Evolutionary conservation across 108 stramenopile species (phyloP).

Genomic region (Cyclotella kingstonii): DNA sequence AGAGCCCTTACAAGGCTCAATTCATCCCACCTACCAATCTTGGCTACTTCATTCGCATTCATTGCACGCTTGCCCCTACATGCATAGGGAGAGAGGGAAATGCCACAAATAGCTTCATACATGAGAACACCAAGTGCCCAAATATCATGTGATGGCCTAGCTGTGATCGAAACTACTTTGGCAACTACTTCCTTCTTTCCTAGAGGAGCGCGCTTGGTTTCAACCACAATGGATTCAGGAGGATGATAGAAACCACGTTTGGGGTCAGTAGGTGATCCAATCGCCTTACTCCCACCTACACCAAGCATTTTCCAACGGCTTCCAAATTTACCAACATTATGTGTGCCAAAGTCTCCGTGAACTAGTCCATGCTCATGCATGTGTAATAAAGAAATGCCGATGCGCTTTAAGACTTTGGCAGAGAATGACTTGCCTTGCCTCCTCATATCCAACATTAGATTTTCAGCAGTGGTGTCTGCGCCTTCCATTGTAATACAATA

Average conservation of each 20-base stretch:
- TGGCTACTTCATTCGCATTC: constrained; percentile 63
- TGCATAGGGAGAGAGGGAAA: constrained; percentile 75
- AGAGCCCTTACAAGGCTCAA: constrained; percentile 66
- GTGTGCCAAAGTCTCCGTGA: constrained; percentile 87
- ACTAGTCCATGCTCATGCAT: constrained; percentile 88
- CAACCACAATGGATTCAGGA: constrained; percentile 76
- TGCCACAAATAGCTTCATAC: constrained; percentile 77
- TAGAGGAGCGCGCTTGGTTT: constrained; percentile 56
- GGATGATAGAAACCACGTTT: constrained; percentile 86
- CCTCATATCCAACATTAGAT: constrained; percentile 82
- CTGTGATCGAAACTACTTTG: constrained; percentile 64
- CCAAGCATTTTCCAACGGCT: constrained; percentile 83
- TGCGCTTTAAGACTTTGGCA: constrained; percentile 73
- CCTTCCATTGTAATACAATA: constrained; percentile 92
- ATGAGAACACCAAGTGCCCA: constrained; percentile 84
- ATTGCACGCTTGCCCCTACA: constrained; percentile 82
- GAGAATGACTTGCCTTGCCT: constrained; percentile 74
- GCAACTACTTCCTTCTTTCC: constrained; percentile 66
- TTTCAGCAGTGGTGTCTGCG: constrained; percentile 86
- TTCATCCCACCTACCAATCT: constrained; percentile 81
- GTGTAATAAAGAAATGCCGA: constrained; percentile 79
- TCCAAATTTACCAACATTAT: constrained; percentile 87
- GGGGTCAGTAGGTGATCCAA: constrained; percentile 75
- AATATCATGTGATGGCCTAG: constrained; percentile 74
- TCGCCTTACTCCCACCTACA: constrained; percentile 75